phyloP scores from a whole-genome alignment of 208 protist species.

The Acanthamoeba lenticulata region DNA sequence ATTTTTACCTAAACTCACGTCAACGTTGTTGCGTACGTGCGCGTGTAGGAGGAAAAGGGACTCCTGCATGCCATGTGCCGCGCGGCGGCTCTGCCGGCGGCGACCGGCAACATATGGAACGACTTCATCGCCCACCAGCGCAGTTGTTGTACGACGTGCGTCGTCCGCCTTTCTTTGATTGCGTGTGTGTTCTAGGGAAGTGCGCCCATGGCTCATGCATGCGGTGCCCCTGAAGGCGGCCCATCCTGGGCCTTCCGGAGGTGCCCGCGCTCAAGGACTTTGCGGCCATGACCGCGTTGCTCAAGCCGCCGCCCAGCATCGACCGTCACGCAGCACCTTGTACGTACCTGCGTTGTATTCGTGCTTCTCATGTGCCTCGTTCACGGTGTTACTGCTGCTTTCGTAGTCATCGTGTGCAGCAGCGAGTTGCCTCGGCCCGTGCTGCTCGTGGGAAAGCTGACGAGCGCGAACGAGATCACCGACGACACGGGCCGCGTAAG shows the following conservation, averaged over 20 bases:
- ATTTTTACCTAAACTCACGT: background rate
- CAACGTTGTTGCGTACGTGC: background rate
- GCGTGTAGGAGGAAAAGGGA: background rate
- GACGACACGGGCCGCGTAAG: background rate
- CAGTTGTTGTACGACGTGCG: background rate
- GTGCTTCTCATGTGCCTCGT: background rate
- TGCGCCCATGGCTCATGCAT: background rate
- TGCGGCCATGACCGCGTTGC: too few relatives aligned
- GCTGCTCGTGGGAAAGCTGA: background rate
- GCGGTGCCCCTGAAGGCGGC: background rate
- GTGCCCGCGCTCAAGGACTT: slow-evolving; percentile 9
- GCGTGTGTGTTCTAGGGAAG: background rate
- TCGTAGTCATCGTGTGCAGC: background rate
- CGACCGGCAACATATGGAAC: background rate
- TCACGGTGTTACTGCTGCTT: background rate
- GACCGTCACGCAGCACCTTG: background rate
- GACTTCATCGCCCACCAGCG: background rate
- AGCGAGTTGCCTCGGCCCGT: background rate
- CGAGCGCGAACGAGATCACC: background rate
- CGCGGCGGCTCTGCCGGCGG: background rate
- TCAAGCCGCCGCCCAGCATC: background rate
- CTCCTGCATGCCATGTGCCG: background rate
- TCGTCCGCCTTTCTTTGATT: background rate
- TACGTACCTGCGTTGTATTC: background rate
- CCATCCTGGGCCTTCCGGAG: slow-evolving; percentile 11